Evolutionary conservation across 73 alveolate genomes (phyloP).

Genomic region (Stentor roeselii): DNA sequence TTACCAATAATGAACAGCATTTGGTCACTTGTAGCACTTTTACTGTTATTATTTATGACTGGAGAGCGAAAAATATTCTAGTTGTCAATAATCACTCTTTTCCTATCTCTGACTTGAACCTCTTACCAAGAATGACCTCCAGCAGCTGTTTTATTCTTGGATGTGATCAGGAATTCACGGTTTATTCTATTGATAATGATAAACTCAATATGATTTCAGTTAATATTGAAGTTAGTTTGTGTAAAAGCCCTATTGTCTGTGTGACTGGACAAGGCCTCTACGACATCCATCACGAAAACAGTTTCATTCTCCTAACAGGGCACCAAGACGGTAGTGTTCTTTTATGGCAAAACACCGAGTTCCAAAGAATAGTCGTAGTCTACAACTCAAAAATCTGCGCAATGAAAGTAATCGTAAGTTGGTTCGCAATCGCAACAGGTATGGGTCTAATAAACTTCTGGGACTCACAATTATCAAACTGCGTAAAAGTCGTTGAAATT

Average conservation of each 20-base stretch:
- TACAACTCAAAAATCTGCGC: slow-evolving; percentile 58
- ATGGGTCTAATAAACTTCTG: slow-evolving; percentile 73
- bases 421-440: slow-evolving; percentile 68
- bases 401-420: slow-evolving; percentile 42
- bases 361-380: slow-evolving; percentile 40
- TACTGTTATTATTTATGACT: slow-evolving; percentile 78
- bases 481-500: slow-evolving; percentile 61
- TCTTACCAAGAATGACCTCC: background rate
- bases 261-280: slow-evolving; percentile 9
- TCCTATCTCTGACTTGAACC: slow-evolving; percentile 2
- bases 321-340: slow-evolving; percentile 62
- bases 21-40: slow-evolving; percentile 85
- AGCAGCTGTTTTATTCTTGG: slow-evolving; percentile 7
- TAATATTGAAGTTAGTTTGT: background rate
- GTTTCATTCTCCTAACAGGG: slow-evolving; percentile 59
- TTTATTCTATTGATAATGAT: background rate
- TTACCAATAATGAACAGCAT: slow-evolving; percentile 58
- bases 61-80: slow-evolving; percentile 63
- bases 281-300: background rate
- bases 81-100: slow-evolving; percentile 43
- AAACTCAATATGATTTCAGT: background rate
- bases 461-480: slow-evolving; percentile 57
- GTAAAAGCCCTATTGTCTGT: background rate
- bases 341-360: slow-evolving; percentile 50
- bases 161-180: background rate